A percentile compares a stretch with the other conserved stretches of the same genome.
phyloP scores from a whole-genome alignment of 106 monocot species.

The Dioscorea alata region DNA sequence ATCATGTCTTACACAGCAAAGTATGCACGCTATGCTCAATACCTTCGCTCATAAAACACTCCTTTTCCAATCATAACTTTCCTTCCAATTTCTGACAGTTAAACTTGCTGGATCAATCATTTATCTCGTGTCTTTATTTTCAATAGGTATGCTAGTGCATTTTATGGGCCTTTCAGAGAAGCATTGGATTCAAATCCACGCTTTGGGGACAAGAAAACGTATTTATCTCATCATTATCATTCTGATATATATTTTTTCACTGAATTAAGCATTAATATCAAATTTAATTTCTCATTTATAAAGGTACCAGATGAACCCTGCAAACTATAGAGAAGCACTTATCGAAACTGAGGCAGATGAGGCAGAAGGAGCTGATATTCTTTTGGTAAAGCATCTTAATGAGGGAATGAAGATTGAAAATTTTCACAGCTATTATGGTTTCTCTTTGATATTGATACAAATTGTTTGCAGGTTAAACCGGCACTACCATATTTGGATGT shows the following conservation, averaged over 20 bases:
- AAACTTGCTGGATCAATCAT: not conserved
- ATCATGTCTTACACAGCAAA: slow-evolving; percentile 99
- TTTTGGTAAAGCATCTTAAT: slow-evolving; percentile 44
- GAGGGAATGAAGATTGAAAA: too few relatives aligned
- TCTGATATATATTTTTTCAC: not conserved
- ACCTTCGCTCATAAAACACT: not conserved
- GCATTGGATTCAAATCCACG: slow-evolving; percentile 98
- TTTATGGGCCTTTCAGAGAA: slow-evolving; percentile 99
- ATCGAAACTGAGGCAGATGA: slow-evolving; percentile 74
- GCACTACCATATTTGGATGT: slow-evolving; percentile 87
- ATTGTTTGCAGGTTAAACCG: slow-evolving; percentile 61
- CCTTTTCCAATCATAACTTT: too few relatives aligned
- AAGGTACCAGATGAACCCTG: slow-evolving; percentile 99
- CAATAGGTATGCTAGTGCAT: slow-evolving; percentile 93
- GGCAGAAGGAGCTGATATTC: slow-evolving; percentile 90
- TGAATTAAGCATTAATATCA: not conserved
- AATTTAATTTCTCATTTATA: slow-evolving; percentile 4
- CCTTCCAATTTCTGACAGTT: not conserved
- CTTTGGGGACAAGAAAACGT: slow-evolving; percentile 99
- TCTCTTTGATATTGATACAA: too few relatives aligned
- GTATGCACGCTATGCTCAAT: slow-evolving; percentile 23
- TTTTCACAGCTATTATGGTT: too few relatives aligned
- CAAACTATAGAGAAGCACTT: slow-evolving; percentile 92
- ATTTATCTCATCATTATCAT: slow-evolving; percentile 8
- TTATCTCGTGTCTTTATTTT: not conserved